A percentile compares a stretch with the other conserved stretches of the same genome.
phyloP scores from a whole-genome alignment of 1,139 yeast species.

The Blastobotrys ciferrii region DNA sequence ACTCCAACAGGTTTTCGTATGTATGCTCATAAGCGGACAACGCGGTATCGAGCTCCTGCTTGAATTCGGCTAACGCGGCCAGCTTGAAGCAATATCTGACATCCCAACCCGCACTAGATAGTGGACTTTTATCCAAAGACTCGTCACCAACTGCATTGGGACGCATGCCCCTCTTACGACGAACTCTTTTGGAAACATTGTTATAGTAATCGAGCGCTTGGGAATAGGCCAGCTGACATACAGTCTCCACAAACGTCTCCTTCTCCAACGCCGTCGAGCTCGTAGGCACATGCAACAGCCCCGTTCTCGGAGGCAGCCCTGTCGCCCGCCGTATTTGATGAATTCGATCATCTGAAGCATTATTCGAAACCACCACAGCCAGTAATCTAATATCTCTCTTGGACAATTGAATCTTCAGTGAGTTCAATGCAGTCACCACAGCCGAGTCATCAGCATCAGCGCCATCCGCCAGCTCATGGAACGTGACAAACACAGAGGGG shows the following conservation, averaged over 20 bases:
- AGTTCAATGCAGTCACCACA: background rate
- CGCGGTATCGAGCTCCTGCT: slow-evolving; percentile 47
- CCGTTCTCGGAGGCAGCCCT: slow-evolving; percentile 45
- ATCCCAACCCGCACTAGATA: slow-evolving; percentile 43
- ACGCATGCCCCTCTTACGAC: slow-evolving; percentile 33
- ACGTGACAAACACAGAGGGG: slow-evolving; percentile 45
- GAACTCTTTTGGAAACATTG: slow-evolving; percentile 39
- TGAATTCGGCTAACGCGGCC: slow-evolving; percentile 48
- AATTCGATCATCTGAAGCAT: slow-evolving; percentile 40
- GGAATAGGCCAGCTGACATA: slow-evolving; percentile 41
- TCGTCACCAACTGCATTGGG: slow-evolving; percentile 13
- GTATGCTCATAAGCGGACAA: slow-evolving; percentile 49
- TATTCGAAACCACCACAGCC: slow-evolving; percentile 36
- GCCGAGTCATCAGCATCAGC: slow-evolving; percentile 31
- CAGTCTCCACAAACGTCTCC: slow-evolving; percentile 40
- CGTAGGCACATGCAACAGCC: slow-evolving; percentile 44
- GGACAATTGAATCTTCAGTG: slow-evolving; percentile 36
- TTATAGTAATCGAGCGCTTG: slow-evolving; percentile 46
- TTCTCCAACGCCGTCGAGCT: slow-evolving; percentile 41
- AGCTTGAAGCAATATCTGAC: slow-evolving; percentile 50
- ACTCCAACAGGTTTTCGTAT: slow-evolving; percentile 46
- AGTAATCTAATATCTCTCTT: slow-evolving; percentile 36
- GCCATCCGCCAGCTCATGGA: slow-evolving; percentile 40
- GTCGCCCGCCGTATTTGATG: slow-evolving; percentile 42
- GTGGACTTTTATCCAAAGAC: slow-evolving; percentile 24